Base-by-base conservation (phyloP, 768 basidiomycete species). In the Pleurotus pulmonarius region DNA sequence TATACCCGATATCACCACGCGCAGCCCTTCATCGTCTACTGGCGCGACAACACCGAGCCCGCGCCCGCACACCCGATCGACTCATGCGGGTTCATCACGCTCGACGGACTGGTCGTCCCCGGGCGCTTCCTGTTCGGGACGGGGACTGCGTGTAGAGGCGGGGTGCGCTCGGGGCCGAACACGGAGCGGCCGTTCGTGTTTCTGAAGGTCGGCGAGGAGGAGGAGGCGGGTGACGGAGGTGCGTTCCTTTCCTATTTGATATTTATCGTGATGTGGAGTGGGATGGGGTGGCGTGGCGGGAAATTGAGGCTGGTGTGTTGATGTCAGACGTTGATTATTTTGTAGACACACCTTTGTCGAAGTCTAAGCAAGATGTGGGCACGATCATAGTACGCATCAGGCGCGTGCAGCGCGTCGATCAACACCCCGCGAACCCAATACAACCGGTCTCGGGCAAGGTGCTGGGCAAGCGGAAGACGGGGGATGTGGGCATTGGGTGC, bases 131-230 rank as follows among this genome's bases (percentile, higher is more conserved):
- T 88, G 15, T 76, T 71, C 26, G 87, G 87, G 4, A 56, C 68
- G 12, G 87, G 88, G 0, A 69, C 72, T n/a, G 68, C 84, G 15
- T 78, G 63, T n/a, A 76, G 87, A 26, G 64, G 72, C 49, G 83
- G 81, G 1, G 69, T 86, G 5, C 73, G 86, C 34, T 77, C 81
- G 0, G 81, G 81, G 3, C 60, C 66, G 3, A 61, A 65, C 0
- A 75, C 78, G 2, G 83, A 87, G 64, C 72, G 82, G 6, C 86
- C 86, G 1, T 89, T 89, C 64, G 60, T 79, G 34, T 89, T 90
- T 58, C 71, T 77, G 48, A 72, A 70, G 45, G 68, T 79, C 12
- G 63, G 70, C 20, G 71, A 78, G 48, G 72, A 71, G 45, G 68
- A 78, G 15, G 63, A 70, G 22, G 71, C 71, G 43, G 59, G 59